Percentiles rank a stretch among this genome's conserved stretches.
Evolutionary conservation across 2,329 filamentous ascomycete species (phyloP).

Genomic region (Aspergillus pseudoterreus): DNA sequence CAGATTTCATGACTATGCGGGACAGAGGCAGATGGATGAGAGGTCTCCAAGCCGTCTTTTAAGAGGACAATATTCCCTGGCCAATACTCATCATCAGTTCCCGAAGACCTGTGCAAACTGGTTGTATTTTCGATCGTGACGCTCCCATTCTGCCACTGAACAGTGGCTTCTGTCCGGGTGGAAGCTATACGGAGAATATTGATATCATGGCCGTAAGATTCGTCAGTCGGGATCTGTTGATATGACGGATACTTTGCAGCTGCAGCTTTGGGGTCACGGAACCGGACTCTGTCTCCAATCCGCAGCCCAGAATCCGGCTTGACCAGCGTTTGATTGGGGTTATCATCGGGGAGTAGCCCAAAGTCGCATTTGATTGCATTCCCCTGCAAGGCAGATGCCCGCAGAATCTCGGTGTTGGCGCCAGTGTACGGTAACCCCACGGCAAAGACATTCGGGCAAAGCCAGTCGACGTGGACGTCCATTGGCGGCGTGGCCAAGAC

Average conservation of each 20-base stretch:
- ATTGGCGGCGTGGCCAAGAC: slow-evolving; percentile 50
- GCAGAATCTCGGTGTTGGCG: slow-evolving; percentile 12
- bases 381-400: slow-evolving; percentile 16
- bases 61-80: slow-evolving; percentile 54
- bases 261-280: slow-evolving; percentile 51
- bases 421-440: slow-evolving; percentile 16
- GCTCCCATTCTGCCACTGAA: slow-evolving; percentile 58
- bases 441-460: slow-evolving; percentile 40
- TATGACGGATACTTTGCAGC: slow-evolving; percentile 51
- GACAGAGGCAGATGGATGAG: not conserved
- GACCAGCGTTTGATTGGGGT: not conserved
- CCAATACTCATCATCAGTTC: slow-evolving; percentile 53
- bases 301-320: slow-evolving; percentile 31
- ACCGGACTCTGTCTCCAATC: slow-evolving; percentile 50
- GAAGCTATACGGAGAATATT: slow-evolving; percentile 54
- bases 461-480: slow-evolving; percentile 50
- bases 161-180: slow-evolving; percentile 48
- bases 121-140: slow-evolving; percentile 46
- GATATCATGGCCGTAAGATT: slow-evolving; percentile 55
- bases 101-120: slow-evolving; percentile 30
- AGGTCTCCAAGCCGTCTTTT: slow-evolving; percentile 35
- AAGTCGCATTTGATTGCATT: slow-evolving; percentile 22
- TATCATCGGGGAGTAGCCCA: slow-evolving; percentile 13
- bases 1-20: not conserved
- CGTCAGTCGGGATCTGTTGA: slow-evolving; percentile 42